These are phyloP conservation scores for Sarocladium brachiariae DNA, from an alignment of 2,329 filamentous ascomycete species.

Conservation along the genomic window DNA sequence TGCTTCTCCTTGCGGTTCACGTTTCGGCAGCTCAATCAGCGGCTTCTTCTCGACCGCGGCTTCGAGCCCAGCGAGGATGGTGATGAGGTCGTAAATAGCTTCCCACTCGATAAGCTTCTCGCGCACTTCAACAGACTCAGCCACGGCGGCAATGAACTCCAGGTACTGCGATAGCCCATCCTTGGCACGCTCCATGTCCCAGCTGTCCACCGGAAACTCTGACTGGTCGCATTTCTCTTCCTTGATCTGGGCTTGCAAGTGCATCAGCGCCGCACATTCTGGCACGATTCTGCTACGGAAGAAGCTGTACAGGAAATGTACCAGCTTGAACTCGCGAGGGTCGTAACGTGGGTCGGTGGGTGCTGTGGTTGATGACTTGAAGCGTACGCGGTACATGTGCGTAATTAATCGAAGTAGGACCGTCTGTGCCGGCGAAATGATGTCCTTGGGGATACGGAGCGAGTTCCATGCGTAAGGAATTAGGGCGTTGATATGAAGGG, in stretches of 20 bases:
- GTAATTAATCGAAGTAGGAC: slow-evolving; percentile 87
- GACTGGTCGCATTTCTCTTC: slow-evolving; percentile 67
- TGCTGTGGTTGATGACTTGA: slow-evolving; percentile 18
- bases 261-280: slow-evolving; percentile 89
- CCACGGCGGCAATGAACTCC: slow-evolving; percentile 85
- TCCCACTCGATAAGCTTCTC: slow-evolving; percentile 87
- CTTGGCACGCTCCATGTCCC: slow-evolving; percentile 97
- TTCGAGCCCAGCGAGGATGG: slow-evolving; percentile 80
- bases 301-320: slow-evolving; percentile 88
- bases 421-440: slow-evolving; percentile 90
- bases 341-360: slow-evolving; percentile 5
- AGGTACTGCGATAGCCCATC: slow-evolving; percentile 92
- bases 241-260: slow-evolving; percentile 84
- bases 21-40: slow-evolving; percentile 42
- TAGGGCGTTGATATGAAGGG: slow-evolving; percentile 80
- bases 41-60: slow-evolving; percentile 79
- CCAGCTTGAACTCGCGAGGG: slow-evolving; percentile 39
- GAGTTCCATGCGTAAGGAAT: slow-evolving; percentile 91
- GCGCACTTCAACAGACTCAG: slow-evolving; percentile 78
- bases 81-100: slow-evolving; percentile 80
- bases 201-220: slow-evolving; percentile 89
- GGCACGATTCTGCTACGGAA: slow-evolving; percentile 90
- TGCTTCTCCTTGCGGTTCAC: slow-evolving; percentile 16
- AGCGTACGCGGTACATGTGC: slow-evolving; percentile 68
- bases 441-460: slow-evolving; percentile 87